phyloP scores from a whole-genome alignment of 1,284 basidiomycete species.

The Malassezia obtusa region DNA sequence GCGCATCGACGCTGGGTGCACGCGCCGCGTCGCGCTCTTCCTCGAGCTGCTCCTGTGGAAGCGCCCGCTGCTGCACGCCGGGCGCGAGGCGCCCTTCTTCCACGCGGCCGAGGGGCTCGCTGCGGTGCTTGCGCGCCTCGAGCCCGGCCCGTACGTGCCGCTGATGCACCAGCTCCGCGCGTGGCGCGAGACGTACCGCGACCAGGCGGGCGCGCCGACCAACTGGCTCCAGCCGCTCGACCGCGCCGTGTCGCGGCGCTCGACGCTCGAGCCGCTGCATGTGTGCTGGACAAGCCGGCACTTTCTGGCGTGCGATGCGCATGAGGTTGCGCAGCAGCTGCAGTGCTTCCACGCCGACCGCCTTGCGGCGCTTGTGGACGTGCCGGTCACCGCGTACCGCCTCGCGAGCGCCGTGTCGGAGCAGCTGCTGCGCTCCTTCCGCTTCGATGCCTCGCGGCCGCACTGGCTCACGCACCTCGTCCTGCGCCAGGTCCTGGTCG shows the following conservation, averaged over 20 bases:
- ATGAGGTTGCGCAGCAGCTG: constrained; percentile 44
- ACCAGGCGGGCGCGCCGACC: not conserved
- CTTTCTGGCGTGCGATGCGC: constrained; percentile 30
- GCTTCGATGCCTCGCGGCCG: constrained; percentile 35
- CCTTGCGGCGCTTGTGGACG: constrained; percentile 17
- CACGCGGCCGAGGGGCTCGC: not conserved
- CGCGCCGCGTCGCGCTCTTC: constrained; percentile 4
- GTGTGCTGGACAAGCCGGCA: constrained; percentile 13
- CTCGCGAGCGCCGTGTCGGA: constrained; percentile 15
- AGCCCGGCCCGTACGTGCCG: not conserved
- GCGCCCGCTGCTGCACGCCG: constrained; percentile 8
- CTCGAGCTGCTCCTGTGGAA: constrained; percentile 15
- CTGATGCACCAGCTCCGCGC: constrained; percentile 4
- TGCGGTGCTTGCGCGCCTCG: not conserved
- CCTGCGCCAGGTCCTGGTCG: constrained; percentile 31
- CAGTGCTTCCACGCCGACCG: constrained; percentile 35
- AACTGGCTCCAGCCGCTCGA: not conserved
- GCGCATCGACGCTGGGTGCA: not conserved
- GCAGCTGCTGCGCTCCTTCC: constrained; percentile 19
- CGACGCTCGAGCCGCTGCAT: not conserved
- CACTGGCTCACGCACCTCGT: constrained; percentile 38
- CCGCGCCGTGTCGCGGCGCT: not conserved
- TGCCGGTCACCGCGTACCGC: constrained; percentile 14
- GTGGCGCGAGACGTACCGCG: constrained; percentile 5
- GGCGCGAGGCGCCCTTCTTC: constrained; percentile 5